phyloP scores from a whole-genome alignment of 257 asterid species.

The Leptodermis oblonga region DNA sequence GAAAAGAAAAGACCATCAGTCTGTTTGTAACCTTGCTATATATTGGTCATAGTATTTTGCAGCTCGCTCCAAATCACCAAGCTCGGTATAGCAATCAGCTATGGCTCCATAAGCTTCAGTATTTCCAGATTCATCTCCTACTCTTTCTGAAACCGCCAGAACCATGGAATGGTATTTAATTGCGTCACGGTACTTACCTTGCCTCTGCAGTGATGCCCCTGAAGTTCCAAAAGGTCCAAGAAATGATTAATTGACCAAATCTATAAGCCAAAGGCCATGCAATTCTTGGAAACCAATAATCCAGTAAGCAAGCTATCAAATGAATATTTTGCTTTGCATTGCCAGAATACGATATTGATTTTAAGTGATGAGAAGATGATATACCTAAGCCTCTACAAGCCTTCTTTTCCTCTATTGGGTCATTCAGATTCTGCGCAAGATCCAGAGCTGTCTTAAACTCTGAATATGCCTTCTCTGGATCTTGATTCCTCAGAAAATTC shows the following conservation, averaged over 20 bases:
- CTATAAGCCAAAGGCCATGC: not conserved
- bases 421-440: conserved; percentile 71
- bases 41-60: conserved; percentile 87
- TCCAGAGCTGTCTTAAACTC: conserved; percentile 89
- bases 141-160: conserved; percentile 69
- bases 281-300: not conserved
- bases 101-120: conserved; percentile 96
- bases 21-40: conserved; percentile 78
- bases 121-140: conserved; percentile 89
- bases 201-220: conserved; percentile 97
- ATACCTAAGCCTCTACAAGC: conserved; percentile 98
- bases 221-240: not conserved
- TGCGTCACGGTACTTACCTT: conserved; percentile 82
- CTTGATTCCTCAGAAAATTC: conserved; percentile 75
- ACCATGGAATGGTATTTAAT: conserved; percentile 78
- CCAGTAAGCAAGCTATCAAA: not conserved
- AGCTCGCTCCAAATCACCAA: conserved; percentile 89
- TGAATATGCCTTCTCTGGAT: conserved; percentile 65
- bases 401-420: conserved; percentile 88
- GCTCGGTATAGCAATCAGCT: conserved; percentile 96
- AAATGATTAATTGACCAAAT: not conserved
- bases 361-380: not conserved
- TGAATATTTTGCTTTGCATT: not conserved
- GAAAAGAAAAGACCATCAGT: conserved; percentile 31
- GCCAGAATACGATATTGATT: not conserved